Evolutionary conservation across 2,329 filamentous ascomycete species (phyloP), one percentile per base, ranked within the genome.

Genomic region (Aspergillus candidus): DNA sequence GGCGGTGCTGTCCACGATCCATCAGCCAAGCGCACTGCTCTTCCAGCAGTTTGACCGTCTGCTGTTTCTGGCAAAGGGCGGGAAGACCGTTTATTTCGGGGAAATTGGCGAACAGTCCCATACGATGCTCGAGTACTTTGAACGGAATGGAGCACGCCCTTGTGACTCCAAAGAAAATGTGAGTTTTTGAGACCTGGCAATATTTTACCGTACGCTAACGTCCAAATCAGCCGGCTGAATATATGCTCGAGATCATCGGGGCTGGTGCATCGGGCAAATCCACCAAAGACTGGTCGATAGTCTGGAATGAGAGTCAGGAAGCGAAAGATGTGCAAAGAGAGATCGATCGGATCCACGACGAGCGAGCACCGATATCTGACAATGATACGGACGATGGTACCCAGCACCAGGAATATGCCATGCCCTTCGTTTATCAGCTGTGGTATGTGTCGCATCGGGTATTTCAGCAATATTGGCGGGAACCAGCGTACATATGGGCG

Each of bases 21-120:
- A 96, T 65, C 90, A 96, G 64, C 90, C 90, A 11, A 91, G 86
- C n/a, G 88, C 88, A 31, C 86, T 94, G 72, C 75, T 95, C 38
- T 94, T 95, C 70, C 86, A 94, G 64, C 82, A 88, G 46, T 95
- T 83, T 42, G 80, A 83, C 50, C 71, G 73, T 1, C 62, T 83
- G 0, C 65, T 84, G 0, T 80, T 85, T 55, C 69, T 85, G 1
- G 78, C 79, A 1, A 75, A 75, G 43, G 81, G 81, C 12, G 82
- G 82, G 0, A 77, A 74, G 55, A 83, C 80, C 0, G 78, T 84
- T 0, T 85, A 85, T 52, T 84, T 84, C 61, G 82, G 81, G 1
- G 70, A 82, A 7, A 79, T 84, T 31, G 82, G 82, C 0, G 54
- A 74, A 0, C 73, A 82, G 44, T 82, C 78, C 0, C 61, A 66